Conservation (phyloP, 2,329 filamentous ascomycete species). For the Paecilomyces variotii region DNA sequence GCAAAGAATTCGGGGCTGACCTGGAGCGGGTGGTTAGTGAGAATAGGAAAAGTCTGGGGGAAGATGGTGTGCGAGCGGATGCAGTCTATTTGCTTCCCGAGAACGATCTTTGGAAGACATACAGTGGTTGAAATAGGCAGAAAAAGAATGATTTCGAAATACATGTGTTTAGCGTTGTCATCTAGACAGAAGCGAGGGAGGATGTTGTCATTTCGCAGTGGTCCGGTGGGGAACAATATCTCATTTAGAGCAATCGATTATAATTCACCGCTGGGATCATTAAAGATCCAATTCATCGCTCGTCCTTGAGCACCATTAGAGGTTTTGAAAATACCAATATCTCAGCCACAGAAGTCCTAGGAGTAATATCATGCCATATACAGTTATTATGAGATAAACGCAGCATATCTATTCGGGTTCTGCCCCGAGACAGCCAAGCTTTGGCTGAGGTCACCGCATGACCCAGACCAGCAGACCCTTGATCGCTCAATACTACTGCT, state of each 20-base stretch:
- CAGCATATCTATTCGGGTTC: not conserved
- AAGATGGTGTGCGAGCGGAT: slow-evolving; percentile 17
- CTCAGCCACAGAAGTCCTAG: not conserved
- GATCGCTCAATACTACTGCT: not conserved
- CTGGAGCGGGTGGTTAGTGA: slow-evolving; percentile 11
- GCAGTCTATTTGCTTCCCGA: slow-evolving; percentile 16
- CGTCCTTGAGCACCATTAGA: not conserved
- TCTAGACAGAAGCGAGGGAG: not conserved
- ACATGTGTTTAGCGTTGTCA: not conserved
- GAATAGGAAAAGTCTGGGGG: slow-evolving; percentile 6
- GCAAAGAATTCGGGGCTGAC: slow-evolving; percentile 10
- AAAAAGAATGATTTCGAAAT: not conserved
- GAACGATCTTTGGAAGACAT: slow-evolving; percentile 12
- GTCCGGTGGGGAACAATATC: not conserved
- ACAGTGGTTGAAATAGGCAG: slow-evolving; percentile 1
- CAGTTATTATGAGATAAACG: not conserved
- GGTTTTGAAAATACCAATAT: not conserved
- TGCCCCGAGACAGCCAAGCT: no score
- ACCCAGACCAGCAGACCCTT: not conserved
- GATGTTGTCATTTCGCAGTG: not conserved
- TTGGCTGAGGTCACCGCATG: not conserved
- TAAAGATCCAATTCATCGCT: not conserved
- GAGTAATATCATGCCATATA: not conserved
- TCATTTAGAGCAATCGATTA: not conserved
- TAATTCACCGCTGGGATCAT: not conserved